phyloP scores from a whole-genome alignment of 1,284 basidiomycete species.

The Mrakiaceae sp. region DNA sequence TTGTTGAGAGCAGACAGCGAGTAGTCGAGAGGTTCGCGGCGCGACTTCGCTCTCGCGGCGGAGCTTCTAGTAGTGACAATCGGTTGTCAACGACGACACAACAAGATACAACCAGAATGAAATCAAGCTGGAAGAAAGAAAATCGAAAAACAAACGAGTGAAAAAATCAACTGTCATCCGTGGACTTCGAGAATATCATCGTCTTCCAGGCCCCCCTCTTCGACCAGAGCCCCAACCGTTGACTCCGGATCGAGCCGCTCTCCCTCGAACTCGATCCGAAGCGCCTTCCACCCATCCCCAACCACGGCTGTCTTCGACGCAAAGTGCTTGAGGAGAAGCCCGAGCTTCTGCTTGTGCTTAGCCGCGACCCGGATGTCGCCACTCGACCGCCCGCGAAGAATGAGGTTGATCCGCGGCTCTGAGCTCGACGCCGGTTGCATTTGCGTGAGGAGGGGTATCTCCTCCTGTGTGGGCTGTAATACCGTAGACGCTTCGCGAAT shows the following conservation, averaged over 20 bases:
- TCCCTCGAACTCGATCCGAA: neutral
- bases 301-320: constrained; percentile 14
- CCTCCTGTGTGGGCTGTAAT: too few species aligned
- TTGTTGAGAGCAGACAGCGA: neutral
- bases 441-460: too few species aligned
- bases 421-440: too few species aligned
- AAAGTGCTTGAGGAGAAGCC: neutral
- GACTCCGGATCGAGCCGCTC: neutral
- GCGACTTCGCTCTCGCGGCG: neutral
- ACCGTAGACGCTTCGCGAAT: too few species aligned
- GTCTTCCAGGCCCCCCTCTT: too few species aligned
- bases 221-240: too few species aligned
- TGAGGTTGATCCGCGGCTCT: too few species aligned
- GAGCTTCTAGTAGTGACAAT: neutral
- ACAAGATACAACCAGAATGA: neutral
- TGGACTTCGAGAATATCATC: neutral
- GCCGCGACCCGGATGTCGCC: neutral
- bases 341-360: neutral
- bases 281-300: constrained; percentile 9
- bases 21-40: neutral
- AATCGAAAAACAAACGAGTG: constrained; percentile 28
- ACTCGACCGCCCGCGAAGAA: too few species aligned
- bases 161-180: constrained; percentile 48
- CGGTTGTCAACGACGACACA: neutral
- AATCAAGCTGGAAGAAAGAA: neutral